Conservation (phyloP, 371 early-diverging fungal species). For the Nematocida parisii region DNA sequence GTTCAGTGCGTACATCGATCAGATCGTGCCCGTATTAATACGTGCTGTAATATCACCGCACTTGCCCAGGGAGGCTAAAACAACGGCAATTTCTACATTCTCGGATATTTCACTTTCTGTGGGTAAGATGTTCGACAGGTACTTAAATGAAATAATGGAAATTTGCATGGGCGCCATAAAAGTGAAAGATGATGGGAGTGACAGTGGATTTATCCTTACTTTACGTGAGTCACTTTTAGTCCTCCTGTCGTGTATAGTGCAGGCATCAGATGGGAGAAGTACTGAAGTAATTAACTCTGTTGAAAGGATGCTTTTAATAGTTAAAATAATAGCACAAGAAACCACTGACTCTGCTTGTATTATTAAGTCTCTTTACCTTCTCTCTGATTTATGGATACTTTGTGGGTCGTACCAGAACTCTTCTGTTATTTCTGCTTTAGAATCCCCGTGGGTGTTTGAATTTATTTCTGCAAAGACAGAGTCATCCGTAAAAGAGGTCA, state of each 20-base stretch:
- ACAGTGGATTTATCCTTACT: slow-evolving; percentile 20
- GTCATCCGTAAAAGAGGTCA: slow-evolving; percentile 24
- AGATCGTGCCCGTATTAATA: slow-evolving; percentile 57
- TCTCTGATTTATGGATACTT: slow-evolving; percentile 52
- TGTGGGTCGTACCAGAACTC: slow-evolving; percentile 17
- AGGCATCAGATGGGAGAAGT: slow-evolving; percentile 45
- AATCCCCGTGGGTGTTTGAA: slow-evolving; percentile 32
- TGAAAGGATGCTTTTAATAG: slow-evolving; percentile 9
- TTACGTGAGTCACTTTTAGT: slow-evolving; percentile 44
- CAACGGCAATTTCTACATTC: slow-evolving; percentile 83
- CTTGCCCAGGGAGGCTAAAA: slow-evolving; percentile 73
- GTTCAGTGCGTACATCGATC: slow-evolving; percentile 54
- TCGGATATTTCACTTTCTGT: slow-evolving; percentile 92
- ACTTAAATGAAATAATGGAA: slow-evolving; percentile 71
- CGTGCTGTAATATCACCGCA: slow-evolving; percentile 43
- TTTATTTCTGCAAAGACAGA: slow-evolving; percentile 40
- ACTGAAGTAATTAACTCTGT: neutral
- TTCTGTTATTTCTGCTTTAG: slow-evolving; percentile 8
- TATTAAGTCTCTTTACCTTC: slow-evolving; percentile 48
- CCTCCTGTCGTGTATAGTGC: slow-evolving; percentile 45
- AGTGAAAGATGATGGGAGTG: slow-evolving; percentile 24
- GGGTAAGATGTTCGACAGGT: slow-evolving; percentile 78
- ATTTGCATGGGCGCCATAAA: slow-evolving; percentile 2
- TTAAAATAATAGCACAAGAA: slow-evolving; percentile 37
- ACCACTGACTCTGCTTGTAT: slow-evolving; percentile 46